phyloP scores from a whole-genome alignment of 2,329 filamentous ascomycete species.

The Ophidiomyces ophidiicola region DNA sequence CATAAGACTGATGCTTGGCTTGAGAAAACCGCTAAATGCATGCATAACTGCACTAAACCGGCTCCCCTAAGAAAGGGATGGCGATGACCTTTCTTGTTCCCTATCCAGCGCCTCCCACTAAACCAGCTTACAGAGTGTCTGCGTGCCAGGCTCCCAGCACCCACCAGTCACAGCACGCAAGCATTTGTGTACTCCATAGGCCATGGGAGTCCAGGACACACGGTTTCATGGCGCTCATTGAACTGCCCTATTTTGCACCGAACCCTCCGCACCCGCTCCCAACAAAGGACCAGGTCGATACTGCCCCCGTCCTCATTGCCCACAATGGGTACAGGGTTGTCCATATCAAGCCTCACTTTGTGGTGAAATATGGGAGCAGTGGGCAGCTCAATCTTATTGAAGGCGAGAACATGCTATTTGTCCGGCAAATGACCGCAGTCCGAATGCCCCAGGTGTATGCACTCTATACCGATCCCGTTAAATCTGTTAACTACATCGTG shows the following conservation, averaged over 20 bases:
- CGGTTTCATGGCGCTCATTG: too few species aligned
- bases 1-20: too few species aligned
- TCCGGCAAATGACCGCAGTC: constrained; percentile 18
- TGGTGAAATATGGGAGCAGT: constrained; percentile 20
- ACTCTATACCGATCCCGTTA: constrained; percentile 18
- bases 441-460: constrained; percentile 25
- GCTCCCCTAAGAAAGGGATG: too few species aligned
- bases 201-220: too few species aligned
- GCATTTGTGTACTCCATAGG: too few species aligned
- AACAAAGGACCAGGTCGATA: constrained; percentile 18
- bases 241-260: constrained; percentile 16
- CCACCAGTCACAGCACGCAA: too few species aligned
- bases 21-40: too few species aligned
- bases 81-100: too few species aligned
- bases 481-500: constrained; percentile 21
- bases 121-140: too few species aligned
- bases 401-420: constrained; percentile 26
- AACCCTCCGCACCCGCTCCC: constrained; percentile 17
- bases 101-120: too few species aligned
- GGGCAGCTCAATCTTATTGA: constrained; percentile 20
- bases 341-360: constrained; percentile 16
- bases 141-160: too few species aligned
- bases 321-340: constrained; percentile 17
- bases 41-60: too few species aligned
- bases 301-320: constrained; percentile 13